These are phyloP conservation scores for Trichoderma lentiforme DNA, from an alignment of 2,329 filamentous ascomycete species.

Conservation along the genomic window DNA sequence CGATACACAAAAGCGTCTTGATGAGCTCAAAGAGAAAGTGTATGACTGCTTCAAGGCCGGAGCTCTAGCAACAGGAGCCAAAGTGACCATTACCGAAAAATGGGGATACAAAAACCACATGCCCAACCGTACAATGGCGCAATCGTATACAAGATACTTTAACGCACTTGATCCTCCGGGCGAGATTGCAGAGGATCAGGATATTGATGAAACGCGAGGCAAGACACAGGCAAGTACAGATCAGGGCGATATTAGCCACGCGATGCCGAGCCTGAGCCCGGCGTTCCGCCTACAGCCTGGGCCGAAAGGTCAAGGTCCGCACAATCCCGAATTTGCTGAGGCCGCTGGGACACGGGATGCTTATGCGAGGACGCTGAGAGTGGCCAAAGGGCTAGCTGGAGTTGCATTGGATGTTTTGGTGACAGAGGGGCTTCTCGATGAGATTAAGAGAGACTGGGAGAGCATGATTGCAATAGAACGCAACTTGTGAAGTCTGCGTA, in stretches of 20 bases:
- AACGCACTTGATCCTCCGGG: slow-evolving; percentile 36
- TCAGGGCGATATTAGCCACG: slow-evolving; percentile 57
- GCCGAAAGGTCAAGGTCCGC: slow-evolving; percentile 37
- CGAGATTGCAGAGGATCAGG: slow-evolving; percentile 35
- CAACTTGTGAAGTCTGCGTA: neutral
- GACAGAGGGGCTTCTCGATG: slow-evolving; percentile 38
- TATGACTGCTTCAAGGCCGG: slow-evolving; percentile 38
- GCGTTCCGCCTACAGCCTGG: slow-evolving; percentile 50
- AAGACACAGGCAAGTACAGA: slow-evolving; percentile 55
- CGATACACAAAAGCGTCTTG: slow-evolving; percentile 39
- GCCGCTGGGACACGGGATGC: slow-evolving; percentile 48
- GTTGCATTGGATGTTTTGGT: slow-evolving; percentile 47
- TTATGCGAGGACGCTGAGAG: slow-evolving; percentile 44
- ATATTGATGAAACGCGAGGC: slow-evolving; percentile 40
- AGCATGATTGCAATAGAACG: neutral
- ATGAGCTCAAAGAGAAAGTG: slow-evolving; percentile 40
- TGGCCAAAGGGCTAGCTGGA: slow-evolving; percentile 47
- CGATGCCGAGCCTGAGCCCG: slow-evolving; percentile 52
- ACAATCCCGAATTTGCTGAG: slow-evolving; percentile 50
- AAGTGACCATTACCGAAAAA: slow-evolving; percentile 37
- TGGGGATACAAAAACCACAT: slow-evolving; percentile 53
- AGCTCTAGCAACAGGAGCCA: slow-evolving; percentile 43
- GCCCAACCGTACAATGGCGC: slow-evolving; percentile 48
- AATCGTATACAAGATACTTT: slow-evolving; percentile 44
- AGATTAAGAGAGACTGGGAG: slow-evolving; percentile 33